Evolutionary conservation across 2,329 filamentous ascomycete species (phyloP), one percentile per base, ranked within the genome.

Genomic region (Neofusicoccum sp.): DNA sequence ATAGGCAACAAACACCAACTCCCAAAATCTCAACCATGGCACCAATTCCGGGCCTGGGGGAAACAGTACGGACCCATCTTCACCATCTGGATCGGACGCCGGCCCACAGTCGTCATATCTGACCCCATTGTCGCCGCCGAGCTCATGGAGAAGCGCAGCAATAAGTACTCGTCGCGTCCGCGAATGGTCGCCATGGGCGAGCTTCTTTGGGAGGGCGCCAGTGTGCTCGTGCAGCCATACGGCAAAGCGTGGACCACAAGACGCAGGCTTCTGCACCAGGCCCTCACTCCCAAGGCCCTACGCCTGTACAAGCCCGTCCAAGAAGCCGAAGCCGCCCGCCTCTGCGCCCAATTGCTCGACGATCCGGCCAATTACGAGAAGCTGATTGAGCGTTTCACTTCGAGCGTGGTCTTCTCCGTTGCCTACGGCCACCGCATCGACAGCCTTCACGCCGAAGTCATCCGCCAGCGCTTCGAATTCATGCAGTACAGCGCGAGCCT

Each of bases 381-480:
- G 54, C 73, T 78, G 16, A 74, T 83, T 29, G 79, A 83, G 66
- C 74, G 80, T 0, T 84, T 81, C 66, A 81, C 81, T 0, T 77
- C 78, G 1, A 81, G 78, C 65, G 75, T 84, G 36, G 81, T 83
- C 5, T 82, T 84, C 65, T 81, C 78, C 4, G 79, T 84, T 3
- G 76, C 81, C 4, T 85, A 84, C 66, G 82, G 83, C 0, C 80
- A 82, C 62, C 78, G 81, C 6, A 80, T 83, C 60, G 79, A 83
- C 64, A 80, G 80, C 1, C 67, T 80, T 22, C 74, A 81, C 28
- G 76, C 83, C 5, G 71, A 78, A 60, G 79, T 84, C 29, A 80
- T 84, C 44, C 75, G 75, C 36, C 76, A 81, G 44, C 74, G 80
- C 6, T 79, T 84, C 67, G 71, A 77, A 36, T 79, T 81, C 67